These are phyloP conservation scores for Chamaecyparis obtusa DNA, from an alignment of 75 land plant species.

Conservation along the genomic window DNA sequence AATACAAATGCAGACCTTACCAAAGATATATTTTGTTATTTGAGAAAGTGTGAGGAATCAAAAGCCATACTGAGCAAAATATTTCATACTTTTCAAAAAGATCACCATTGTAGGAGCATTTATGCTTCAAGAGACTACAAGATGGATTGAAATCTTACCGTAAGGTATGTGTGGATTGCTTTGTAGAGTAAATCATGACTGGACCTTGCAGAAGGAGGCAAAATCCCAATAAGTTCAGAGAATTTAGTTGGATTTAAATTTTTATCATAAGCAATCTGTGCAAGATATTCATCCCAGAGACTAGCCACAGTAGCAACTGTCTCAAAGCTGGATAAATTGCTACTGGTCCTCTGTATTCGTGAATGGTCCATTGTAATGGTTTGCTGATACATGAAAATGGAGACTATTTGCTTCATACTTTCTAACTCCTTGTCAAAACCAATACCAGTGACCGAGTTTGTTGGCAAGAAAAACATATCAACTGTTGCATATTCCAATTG, in stretches of 20 bases:
- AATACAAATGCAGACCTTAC: neutral
- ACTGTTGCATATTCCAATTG: constrained; percentile 59
- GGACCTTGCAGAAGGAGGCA: constrained; percentile 47
- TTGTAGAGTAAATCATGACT: constrained; percentile 71
- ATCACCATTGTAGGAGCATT: neutral
- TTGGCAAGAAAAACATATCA: constrained; percentile 55
- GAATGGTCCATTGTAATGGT: neutral
- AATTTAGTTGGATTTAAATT: constrained; percentile 42
- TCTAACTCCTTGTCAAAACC: constrained; percentile 34
- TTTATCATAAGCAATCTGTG: constrained; percentile 48
- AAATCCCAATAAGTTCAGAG: constrained; percentile 52
- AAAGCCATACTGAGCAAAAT: neutral
- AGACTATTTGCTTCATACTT: constrained; percentile 61
- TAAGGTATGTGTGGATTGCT: constrained; percentile 60
- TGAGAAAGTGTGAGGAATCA: neutral
- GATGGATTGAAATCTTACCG: constrained; percentile 34
- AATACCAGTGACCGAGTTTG: neutral
- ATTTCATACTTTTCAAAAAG: neutral
- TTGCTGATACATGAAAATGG: constrained; percentile 14
- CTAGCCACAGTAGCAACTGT: constrained; percentile 42
- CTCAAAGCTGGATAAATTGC: constrained; percentile 20
- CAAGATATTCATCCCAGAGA: constrained; percentile 73
- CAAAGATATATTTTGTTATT: neutral
- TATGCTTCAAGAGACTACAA: neutral
- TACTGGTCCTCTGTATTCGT: neutral